Conservation (phyloP, 2,329 filamentous ascomycete genomes). For the Aotearoamyces nothofagi region DNA sequence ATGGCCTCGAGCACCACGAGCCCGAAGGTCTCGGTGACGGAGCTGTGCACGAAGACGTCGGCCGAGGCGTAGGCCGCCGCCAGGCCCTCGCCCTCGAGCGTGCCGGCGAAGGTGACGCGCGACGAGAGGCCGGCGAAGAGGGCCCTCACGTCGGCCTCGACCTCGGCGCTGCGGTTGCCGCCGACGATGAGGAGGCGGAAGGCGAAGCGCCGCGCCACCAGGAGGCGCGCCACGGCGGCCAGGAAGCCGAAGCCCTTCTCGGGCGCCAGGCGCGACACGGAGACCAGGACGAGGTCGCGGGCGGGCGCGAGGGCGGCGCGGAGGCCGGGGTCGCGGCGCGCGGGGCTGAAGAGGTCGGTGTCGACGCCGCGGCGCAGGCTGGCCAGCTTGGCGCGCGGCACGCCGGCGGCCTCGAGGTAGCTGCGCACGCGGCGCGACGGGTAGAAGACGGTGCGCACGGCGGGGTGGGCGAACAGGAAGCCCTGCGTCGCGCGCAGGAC, state of each 20-base stretch:
- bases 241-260: constrained; percentile 61
- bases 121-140: constrained; percentile 38
- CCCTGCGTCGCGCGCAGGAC: constrained; percentile 48
- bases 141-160: constrained; percentile 44
- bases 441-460: constrained; percentile 53
- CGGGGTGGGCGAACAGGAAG: constrained; percentile 45
- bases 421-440: constrained; percentile 45
- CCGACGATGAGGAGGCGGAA: constrained; percentile 56
- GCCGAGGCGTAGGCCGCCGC: constrained; percentile 53
- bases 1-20: constrained; percentile 57
- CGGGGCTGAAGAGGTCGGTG: constrained; percentile 43
- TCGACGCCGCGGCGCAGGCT: constrained; percentile 51
- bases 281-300: constrained; percentile 49
- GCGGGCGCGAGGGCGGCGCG: constrained; percentile 40
- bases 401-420: constrained; percentile 42
- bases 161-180: constrained; percentile 47
- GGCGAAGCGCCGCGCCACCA: constrained; percentile 37
- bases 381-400: constrained; percentile 39
- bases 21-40: constrained; percentile 55
- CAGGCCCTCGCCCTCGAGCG: constrained; percentile 42
- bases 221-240: constrained; percentile 33
- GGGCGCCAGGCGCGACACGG: constrained; percentile 49
- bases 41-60: constrained; percentile 58
- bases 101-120: constrained; percentile 50
- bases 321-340: constrained; percentile 32